Evolutionary conservation across 495 filamentous ascomycete genomes (phyloP), one percentile per base, ranked within the genome.

Genomic region (Penicillium diatomitis): DNA sequence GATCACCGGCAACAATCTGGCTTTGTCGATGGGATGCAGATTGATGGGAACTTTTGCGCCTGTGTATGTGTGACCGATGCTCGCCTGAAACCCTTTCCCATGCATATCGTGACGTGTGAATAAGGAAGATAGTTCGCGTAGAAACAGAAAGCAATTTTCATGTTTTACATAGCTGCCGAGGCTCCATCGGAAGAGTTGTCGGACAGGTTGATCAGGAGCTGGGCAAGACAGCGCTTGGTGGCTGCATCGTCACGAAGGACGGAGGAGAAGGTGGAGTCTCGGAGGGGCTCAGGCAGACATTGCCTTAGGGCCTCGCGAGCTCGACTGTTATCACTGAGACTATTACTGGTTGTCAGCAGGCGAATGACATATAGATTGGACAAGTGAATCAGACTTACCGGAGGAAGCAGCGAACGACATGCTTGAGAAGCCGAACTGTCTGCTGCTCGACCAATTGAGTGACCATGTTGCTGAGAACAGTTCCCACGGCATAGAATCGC

Each of bases 401-500:
- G 58, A 99, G 78, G 65, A 99, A 99, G 69, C 92, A 99, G 46
- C 92, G 79, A 28, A 99, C 94, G 44, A 99, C 92, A 59, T 99
- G 92, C 78, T 99, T 99, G 12, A 99, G 79, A 30, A 99, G 77
- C 38, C 92, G 75, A 34, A 95, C 94, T 0, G 92, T 99, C 70
- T 97, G 92, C 60, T 96, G 90, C 65, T 99, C 92, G 37, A 97
- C 94, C 20, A 99, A 75, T 67, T 96, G 90, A 37, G 83, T 85
- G 33, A 99, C 92, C 92, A 99, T 99, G 58, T 97, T 99, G 71
- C 88, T 95, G 41, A 99, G 74, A 30, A 99, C 92, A 1, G 92
- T 99, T 8, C 92, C 92, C 6, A 99, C 92, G 2, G 92, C 92
- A 54, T 99, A 97, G 71, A 99, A 99, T n/a, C 92, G 78, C 71